Evolutionary conservation across 2,329 filamentous ascomycete species (phyloP), one percentile per base, ranked within the genome.

Genomic region (Clarireedia monteithiana): DNA sequence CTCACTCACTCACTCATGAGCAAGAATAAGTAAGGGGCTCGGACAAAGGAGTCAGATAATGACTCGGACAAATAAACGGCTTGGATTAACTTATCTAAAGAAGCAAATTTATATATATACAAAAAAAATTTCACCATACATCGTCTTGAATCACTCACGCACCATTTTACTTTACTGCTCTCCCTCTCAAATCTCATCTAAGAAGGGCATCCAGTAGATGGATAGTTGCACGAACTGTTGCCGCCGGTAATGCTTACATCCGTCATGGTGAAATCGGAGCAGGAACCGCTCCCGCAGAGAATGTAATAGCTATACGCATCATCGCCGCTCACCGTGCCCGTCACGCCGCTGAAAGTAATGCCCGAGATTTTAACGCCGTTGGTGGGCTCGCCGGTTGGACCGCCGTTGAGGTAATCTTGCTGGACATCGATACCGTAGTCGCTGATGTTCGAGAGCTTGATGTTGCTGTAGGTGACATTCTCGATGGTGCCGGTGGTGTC

Each of bases 381-480:
- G 0, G 64, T 64, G n/a, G 64, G 60, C 0, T 48, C 55, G 4
- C 63, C 64, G 1, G 62, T 66, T 14, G 64, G 53, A 12, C 57
- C 59, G 5, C 62, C 62, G 46, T 66, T 65, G 57, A 63, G 52
- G 47, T 80, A 79, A 65, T 82, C 78, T 70, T 84, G 81, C 68
- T 83, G 73, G 56, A 84, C 75, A 50, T 82, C 63, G 27, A 84
- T 76, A 39, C 65, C 77, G 26, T 66, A 65, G n/a, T 60, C 51
- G 39, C 74, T 66, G 63, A 82, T 81, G 48, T 69, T 67, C 38
- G 69, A 72, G 2, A 83, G 69, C 2, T 71, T 73, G 66, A 83
- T 82, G 60, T 73, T 71, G 23, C 69, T 70, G 71, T 81, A 84
- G 1, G 75, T 80, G 36, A 84, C 71, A 53, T 71, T 75, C 46